Base-by-base conservation (phyloP, 371 early-diverging fungal species). In the Fennellomyces sp. region DNA sequence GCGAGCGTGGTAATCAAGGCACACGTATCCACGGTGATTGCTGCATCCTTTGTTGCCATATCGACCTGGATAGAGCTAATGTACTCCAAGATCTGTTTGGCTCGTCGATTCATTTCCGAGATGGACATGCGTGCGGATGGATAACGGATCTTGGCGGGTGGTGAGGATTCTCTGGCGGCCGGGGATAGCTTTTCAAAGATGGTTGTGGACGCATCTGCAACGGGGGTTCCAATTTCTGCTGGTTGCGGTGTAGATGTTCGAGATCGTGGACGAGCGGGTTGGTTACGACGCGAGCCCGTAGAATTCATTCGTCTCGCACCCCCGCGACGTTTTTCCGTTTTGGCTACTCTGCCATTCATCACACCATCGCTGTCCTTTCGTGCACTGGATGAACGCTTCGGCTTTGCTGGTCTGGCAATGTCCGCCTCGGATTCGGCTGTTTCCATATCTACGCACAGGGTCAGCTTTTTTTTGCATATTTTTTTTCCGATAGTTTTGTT, bases 21-120 rank as follows among this genome's bases (percentile, higher is more conserved):
- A n/a, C 30, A 7, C 15, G 36, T 21, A 30, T 35, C 29, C 23
- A 38, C 48, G 17, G 45, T 17, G 12, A 42, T 47, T 2, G 55
- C 21, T 11, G 41, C 15, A n/a, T 61, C 31, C 31, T 58, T 66
- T 38, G 69, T 72, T 10, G 73, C 70, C 72, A 83, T 72, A 30
- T 79, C 76, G 13, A 79, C 63, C 58, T 85, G 82, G 19, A 81
- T 66, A 10, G 80, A 83, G 48, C 76, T 65, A 2, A 88, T 75
- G 51, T 81, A 85, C 19, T 85, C 85, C 63, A 84, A 54, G 19
- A 88, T 70, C 35, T 80, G 81, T 47, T 81, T 79, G 7, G 82
- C 77, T 10, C 88, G 76, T 56, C 81, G 80, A 55, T 70, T 79
- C 88, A 86, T 88, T 49, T 88, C 86, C 4, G 72, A 71, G 15